Percentiles rank a stretch among this genome's conserved stretches.
Evolutionary conservation across 306 rosid species (phyloP).

Genomic region (Neltuma alba): DNA sequence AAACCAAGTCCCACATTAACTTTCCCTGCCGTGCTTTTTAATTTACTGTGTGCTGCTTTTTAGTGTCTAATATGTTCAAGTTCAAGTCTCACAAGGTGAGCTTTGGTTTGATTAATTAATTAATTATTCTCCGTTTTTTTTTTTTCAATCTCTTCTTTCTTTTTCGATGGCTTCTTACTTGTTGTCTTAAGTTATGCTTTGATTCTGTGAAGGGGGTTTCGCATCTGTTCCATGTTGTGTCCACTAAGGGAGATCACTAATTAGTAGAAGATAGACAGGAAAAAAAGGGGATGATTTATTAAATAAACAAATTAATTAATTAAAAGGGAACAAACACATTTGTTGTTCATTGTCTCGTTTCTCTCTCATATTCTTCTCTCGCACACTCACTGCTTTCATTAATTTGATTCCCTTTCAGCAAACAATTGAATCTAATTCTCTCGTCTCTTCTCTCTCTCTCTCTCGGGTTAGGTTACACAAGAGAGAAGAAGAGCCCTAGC

Average conservation of each 20-base stretch:
- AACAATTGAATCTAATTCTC: constrained; percentile 54
- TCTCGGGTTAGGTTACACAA: constrained; percentile 23
- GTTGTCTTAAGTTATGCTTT: constrained; percentile 33
- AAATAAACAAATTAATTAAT: not conserved
- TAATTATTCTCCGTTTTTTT: not conserved
- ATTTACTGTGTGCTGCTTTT: not conserved
- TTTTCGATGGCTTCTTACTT: too few species aligned
- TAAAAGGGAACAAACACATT: too few species aligned
- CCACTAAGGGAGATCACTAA: constrained; percentile 37
- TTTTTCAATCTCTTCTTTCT: too few species aligned
- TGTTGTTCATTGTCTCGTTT: not conserved
- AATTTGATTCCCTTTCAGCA: constrained; percentile 44
- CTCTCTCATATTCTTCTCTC: not conserved
- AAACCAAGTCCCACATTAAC: constrained; percentile 21
- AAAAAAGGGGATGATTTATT: not conserved
- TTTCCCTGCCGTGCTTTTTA: constrained; percentile 5
- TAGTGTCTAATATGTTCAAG: not conserved
- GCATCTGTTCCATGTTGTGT: constrained; percentile 56
- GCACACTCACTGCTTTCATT: not conserved
- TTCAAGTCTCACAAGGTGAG: constrained; percentile 23
- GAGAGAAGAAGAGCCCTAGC: constrained; percentile 9
- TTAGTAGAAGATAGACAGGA: constrained; percentile 2
- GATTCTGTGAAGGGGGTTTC: constrained; percentile 52
- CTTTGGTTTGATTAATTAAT: constrained; percentile 7
- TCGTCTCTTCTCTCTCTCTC: constrained; percentile 15